Evolutionary conservation across 2,329 filamentous ascomycete species (phyloP), one percentile per base, ranked within the genome.

Genomic region (Pseudogymnoascus sp.): DNA sequence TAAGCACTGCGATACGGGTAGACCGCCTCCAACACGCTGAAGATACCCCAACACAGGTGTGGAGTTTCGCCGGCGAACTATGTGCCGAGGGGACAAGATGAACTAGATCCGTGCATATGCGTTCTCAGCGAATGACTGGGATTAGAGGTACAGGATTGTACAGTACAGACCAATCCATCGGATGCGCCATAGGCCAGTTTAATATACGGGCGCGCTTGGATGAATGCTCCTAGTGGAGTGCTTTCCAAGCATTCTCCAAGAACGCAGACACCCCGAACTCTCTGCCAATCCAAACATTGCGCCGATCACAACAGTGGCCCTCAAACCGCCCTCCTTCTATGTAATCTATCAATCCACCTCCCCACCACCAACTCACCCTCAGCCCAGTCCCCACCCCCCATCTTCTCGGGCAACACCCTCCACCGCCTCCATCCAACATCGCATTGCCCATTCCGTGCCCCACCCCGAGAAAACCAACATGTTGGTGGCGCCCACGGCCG

Each of bases 391-490:
- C 49, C 49, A 33, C 49, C 29, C 11, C 29, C 11, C 6, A 12
- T 12, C 6, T 19, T 55, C 49, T 35, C 29, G n/a, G 2, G n/a
- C 16, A 55, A 55, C 49, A 35, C 29, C 26, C 16, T 55, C 49
- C 49, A 55, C 49, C 29, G 16, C 49, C 49, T 55, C n/a, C 26
- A 52, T 31, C 45, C 26, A 52, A 52, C 45, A 31, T 14, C 43
- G 29, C 45, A 33, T 55, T 55, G 26, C 49, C 49, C 26, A 10
- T 33, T 29, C 16, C 10, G 49, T 55, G 26, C 29, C 45, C 45
- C 45, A 19, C 45, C 29, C 45, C 26, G 45, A 55, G 45, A 55
- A 55, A 33, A 33, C 49, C 49, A 55, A 55, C 49, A 55, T 55
- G 49, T 55, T 55, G 29, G 49, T 55, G 49, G 29, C 49, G 49